Base-by-base conservation (phyloP, 2,329 filamentous ascomycete genomes). In the Neofusicoccum kwambonambiense region DNA sequence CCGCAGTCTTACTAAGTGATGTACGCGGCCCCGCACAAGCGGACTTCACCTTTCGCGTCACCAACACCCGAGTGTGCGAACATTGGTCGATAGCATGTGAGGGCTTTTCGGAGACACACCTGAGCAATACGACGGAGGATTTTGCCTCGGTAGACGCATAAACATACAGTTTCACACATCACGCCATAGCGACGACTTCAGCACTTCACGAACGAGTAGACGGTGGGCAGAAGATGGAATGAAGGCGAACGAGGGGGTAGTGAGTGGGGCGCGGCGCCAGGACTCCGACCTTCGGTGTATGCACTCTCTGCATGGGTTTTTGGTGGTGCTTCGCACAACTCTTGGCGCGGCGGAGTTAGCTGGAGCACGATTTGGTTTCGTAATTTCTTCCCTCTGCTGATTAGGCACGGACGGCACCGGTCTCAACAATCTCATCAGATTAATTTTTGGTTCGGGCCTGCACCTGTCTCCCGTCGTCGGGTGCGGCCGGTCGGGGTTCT, bases 1-100 rank as follows among this genome's bases (percentile, higher is more conserved):
- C 81, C 81, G 63, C 81, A 83, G 69, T 82, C 80, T 73, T 82
- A 82, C 74, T 83, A 80, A 64, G 41, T 35, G 44, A 51, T 31
- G 47, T 42, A 31, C 17, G 51, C 44, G 62, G 45, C 31, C 42
- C 56, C 39, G 42, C 56, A 60, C 17, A 34, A 37, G 56, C 42
- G 56, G 56, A 19, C n/a, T 47, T 27, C 12, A 60, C 27, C 22
- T 13, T 8, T 41, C 56, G 56, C 56, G 39, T 47, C 56, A 12
- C 35, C n/a, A 60, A 47, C 44, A 47, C 56, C 56, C 41, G 42
- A 60, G 56, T 60, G 56, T 60, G 37, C 56, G 42, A 31, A 47
- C 41, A 47, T 60, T 60, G 19, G 54, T 57, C 56, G 56, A 60
- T 60, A 19, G 34, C 58, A 51, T 62, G 47, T 62, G 47, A 62